Conservation (phyloP, 208 protist genomes). For the Crithidia sp. region DNA sequence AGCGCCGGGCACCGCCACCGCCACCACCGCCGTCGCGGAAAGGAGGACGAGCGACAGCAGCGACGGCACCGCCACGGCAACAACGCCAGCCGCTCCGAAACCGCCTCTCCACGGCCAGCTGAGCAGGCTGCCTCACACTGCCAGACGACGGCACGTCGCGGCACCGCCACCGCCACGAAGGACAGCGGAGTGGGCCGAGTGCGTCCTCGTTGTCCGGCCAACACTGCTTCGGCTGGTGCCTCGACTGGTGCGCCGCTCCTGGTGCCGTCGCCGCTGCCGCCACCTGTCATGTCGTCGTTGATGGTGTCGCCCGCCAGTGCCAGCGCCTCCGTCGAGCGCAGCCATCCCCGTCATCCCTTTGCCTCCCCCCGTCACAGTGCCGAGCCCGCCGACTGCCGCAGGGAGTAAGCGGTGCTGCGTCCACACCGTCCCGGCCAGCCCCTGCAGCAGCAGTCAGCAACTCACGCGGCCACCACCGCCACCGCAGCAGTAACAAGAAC, state of each 20-base stretch:
- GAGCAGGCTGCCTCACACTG: not conserved
- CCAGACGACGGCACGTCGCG: not conserved
- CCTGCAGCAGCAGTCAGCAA: not conserved
- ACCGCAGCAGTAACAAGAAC: constrained; percentile 14
- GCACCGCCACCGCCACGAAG: constrained; percentile 6
- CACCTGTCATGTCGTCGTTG: not conserved
- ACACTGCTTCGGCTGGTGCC: not conserved
- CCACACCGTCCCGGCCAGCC: not conserved
- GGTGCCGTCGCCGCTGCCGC: not conserved
- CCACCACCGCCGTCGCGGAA: constrained; percentile 3
- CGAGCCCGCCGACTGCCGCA: not conserved
- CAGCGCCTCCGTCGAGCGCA: not conserved
- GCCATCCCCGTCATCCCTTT: not conserved
- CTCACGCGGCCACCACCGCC: constrained; percentile 13
- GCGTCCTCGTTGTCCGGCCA: not conserved
- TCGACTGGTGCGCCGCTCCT: not conserved
- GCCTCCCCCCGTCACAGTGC: constrained; percentile 1
- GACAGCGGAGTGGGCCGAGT: not conserved
- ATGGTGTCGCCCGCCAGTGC: not conserved
- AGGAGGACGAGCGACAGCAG: constrained; percentile 6
- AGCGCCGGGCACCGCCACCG: constrained; percentile 3
- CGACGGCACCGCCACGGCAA: not conserved
- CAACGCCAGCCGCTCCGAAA: constrained; percentile 3
- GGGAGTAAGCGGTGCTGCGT: not conserved
- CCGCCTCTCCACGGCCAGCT: constrained; percentile 6